These are phyloP conservation scores for Citrus medica DNA, from an alignment of 345 rosid species.

Conservation along the genomic window DNA sequence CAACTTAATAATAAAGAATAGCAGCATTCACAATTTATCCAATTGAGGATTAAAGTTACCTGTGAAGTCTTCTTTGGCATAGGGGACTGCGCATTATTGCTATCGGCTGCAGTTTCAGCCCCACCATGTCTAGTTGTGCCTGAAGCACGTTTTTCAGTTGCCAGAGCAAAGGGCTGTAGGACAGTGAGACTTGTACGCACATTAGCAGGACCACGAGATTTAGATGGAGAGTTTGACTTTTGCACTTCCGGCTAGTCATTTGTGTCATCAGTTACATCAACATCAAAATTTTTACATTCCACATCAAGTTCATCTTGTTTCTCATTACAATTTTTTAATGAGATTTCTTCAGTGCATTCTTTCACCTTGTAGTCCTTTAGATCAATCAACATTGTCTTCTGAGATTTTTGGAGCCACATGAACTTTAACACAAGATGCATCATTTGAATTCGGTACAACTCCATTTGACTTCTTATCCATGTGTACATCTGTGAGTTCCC, in stretches of 20 bases:
- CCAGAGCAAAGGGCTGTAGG: conserved; percentile 46
- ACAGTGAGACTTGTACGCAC: conserved; percentile 22
- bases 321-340: conserved; percentile 29
- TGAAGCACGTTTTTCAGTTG: conserved; percentile 47
- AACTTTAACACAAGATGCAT: too few relatives aligned
- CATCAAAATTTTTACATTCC: conserved; percentile 34
- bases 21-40: not conserved
- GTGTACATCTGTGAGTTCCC: too few relatives aligned
- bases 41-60: conserved; percentile 34
- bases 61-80: conserved; percentile 44
- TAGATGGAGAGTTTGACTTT: conserved; percentile 28
- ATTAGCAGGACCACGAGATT: conserved; percentile 29
- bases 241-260: conserved; percentile 34
- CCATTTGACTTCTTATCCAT: too few relatives aligned
- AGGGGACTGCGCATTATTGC: conserved; percentile 36
- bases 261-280: conserved; percentile 17
- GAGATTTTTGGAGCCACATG: too few relatives aligned
- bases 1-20: not conserved
- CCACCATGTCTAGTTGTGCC: conserved; percentile 19
- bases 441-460: too few relatives aligned
- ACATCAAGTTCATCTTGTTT: conserved; percentile 35
- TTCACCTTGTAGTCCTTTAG: too few relatives aligned
- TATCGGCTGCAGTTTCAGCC: conserved; percentile 22
- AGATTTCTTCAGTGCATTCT: too few relatives aligned
- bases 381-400: too few relatives aligned